Conservation (phyloP, 352 stramenopile species). For the Phytophthora boehmeriae region DNA sequence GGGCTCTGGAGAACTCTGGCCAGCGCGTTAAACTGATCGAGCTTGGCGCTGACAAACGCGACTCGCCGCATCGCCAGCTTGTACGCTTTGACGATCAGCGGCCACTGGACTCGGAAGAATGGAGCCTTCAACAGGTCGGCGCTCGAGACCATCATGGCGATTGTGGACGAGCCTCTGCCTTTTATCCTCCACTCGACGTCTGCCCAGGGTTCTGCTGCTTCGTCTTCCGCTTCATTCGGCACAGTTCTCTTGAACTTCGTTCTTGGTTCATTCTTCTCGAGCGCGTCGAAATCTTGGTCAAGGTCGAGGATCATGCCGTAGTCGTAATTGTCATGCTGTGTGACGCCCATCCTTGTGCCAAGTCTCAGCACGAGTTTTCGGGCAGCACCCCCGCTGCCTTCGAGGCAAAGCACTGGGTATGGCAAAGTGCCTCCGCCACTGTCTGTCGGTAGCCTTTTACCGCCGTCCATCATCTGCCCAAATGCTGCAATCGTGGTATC, state of each 20-base stretch:
- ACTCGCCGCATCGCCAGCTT: conserved; percentile 42
- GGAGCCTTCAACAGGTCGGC: conserved; percentile 53
- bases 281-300: conserved; percentile 46
- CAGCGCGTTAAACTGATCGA: conserved; percentile 70
- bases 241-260: conserved; percentile 42
- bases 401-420: conserved; percentile 64
- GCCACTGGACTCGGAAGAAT: conserved; percentile 65
- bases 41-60: conserved; percentile 53
- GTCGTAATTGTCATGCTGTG: conserved; percentile 55
- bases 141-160: conserved; percentile 45
- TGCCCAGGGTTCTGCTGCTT: conserved; percentile 17
- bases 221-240: conserved; percentile 17
- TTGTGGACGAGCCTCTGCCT: conserved; percentile 20
- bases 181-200: conserved; percentile 62
- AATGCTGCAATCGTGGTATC: conserved; percentile 56
- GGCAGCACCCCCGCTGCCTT: conserved; percentile 14
- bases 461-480: conserved; percentile 45
- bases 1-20: conserved; percentile 51
- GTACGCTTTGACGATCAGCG: conserved; percentile 54
- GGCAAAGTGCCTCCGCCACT: conserved; percentile 41
- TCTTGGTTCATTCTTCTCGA: conserved; percentile 21
- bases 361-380: conserved; percentile 58
- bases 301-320: conserved; percentile 73
- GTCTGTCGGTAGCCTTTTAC: conserved; percentile 19
- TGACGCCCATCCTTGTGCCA: conserved; percentile 49